Evolutionary conservation across 352 stramenopile genomes (phyloP), one percentile per base, ranked within the genome.

Genomic region (Pythium chondricola): DNA sequence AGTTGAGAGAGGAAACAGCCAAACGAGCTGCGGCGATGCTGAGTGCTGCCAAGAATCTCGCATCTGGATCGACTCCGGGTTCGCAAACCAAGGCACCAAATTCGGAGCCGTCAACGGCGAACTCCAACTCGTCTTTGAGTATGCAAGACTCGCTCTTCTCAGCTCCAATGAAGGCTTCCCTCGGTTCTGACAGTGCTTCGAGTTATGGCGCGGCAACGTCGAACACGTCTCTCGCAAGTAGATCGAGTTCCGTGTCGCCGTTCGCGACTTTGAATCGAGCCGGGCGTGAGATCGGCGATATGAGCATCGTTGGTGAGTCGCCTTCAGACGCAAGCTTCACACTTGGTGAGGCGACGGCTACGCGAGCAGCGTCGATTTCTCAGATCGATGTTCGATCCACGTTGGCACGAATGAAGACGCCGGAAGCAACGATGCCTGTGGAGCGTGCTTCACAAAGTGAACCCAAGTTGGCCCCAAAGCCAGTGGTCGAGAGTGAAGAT

Each of bases 371-470:
- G 2, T 65, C 58, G 1, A 40, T 33, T 9, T 64, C 56, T 31
- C 37, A 48, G 24, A 26, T 65, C 7, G 58, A 65, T 16, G 43
- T 65, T 18, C 21, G 57, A 35, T 16, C 35, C 24, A 27, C 30
- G 4, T 24, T 37, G 1, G 48, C 50, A 2, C 57, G 36, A 25
- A 33, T 49, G 27, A 65, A 65, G 37, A 65, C 51, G n/a, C 58
- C 58, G 1, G 59, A 67, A 16, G 30, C 53, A n/a, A 16, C 17
- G 16, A 16, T 38, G 3, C 24, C 37, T 6, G 48, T 16, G 30
- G 41, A 67, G 22, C 55, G 50, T 22, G 54, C 59, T 24, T 48
- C 49, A 10, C 54, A 67, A 3, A 67, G 59, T 31, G 59, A 67
- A 25, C 53, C 49, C 13, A 53, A 54, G 20, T 11, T 43, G 6